Percentiles rank a stretch among this genome's conserved stretches.
Conservation (phyloP, 2,329 filamentous ascomycete genomes). For the Cladorrhinum sp. region DNA sequence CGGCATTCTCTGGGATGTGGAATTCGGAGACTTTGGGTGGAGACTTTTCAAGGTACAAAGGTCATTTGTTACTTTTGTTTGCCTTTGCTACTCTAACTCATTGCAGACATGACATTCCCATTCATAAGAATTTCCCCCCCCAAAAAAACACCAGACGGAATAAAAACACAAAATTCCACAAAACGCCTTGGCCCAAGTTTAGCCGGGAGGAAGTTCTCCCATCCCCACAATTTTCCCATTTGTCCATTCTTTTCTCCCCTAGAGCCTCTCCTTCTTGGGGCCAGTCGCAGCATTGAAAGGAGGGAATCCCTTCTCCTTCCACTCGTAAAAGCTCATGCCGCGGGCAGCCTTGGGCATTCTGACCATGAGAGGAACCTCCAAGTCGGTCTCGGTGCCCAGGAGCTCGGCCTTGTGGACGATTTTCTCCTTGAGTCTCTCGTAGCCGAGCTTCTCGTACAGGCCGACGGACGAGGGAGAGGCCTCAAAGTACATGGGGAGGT, state of each 20-base stretch:
- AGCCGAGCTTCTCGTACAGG: slow-evolving; percentile 47
- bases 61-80: too few species aligned
- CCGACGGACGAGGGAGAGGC: slow-evolving; percentile 41
- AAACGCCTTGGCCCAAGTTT: background rate
- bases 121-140: background rate
- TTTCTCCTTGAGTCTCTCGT: slow-evolving; percentile 37
- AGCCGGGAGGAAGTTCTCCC: background rate
- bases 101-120: background rate
- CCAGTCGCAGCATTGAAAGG: slow-evolving; percentile 5
- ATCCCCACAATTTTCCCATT: background rate
- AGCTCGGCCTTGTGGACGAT: slow-evolving; percentile 38
- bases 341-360: slow-evolving; percentile 35
- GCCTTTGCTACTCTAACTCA: background rate
- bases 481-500: slow-evolving; percentile 47
- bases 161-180: background rate
- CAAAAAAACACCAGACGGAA: background rate
- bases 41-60: too few species aligned
- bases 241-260: background rate
- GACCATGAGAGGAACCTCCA: slow-evolving; percentile 41
- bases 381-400: slow-evolving; percentile 36
- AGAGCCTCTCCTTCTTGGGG: slow-evolving; percentile 2
- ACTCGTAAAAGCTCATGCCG: slow-evolving; percentile 21
- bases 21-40: background rate
- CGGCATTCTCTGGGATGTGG: background rate
- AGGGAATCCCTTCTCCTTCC: slow-evolving; percentile 20